Evolutionary conservation across 1,284 basidiomycete genomes (phyloP), one percentile per base, ranked within the genome.

Genomic region (Ceraceosorus guamensis): DNA sequence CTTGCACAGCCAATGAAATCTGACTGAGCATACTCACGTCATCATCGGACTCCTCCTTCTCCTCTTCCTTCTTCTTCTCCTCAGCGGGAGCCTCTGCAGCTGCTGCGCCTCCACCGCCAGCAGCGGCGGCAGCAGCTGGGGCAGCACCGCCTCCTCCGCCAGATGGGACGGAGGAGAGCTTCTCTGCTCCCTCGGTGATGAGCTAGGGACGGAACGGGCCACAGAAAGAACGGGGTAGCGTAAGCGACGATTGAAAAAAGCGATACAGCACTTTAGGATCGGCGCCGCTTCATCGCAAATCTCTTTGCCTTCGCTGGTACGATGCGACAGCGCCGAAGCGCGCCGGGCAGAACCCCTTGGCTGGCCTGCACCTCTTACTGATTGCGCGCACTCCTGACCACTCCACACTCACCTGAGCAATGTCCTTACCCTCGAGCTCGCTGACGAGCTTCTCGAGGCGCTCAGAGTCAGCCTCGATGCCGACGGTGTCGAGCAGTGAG

Each of bases 381-480:
- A 24, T 24, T 24, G 24, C 24, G 24, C 24, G 24, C 24, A 24
- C 24, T 24, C 24, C 24, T 24, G 24, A 24, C 3, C 24, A 24
- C 24, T 43, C 41, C 8, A 8, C 14, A 79, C 83, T 59, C 73
- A 88, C 88, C 70, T 84, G 79, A 80, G 87, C 84, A 79, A 95
- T 80, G 79, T 88, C 85, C 83, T 97, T 99, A 81, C 87, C 92
- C 70, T 86, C 79, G 67, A 99, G 85, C 83, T 97, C 93, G 65
- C 87, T 83, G 77, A 98, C 82, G 78, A 99, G 84, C 79, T 85
- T 88, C 63, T 83, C 79, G 73, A 97, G 83, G 70, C 89, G 87
- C 59, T 85, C 85, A 4, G 87, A 83, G 69, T 98, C 92, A 54
- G 85, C 83, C 78, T 95, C 91, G 74, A 96, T 86, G 65, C 78